Evolutionary conservation across 345 rosid genomes (phyloP), one percentile per base, ranked within the genome.

Genomic region (Cardiospermum halicacabum): DNA sequence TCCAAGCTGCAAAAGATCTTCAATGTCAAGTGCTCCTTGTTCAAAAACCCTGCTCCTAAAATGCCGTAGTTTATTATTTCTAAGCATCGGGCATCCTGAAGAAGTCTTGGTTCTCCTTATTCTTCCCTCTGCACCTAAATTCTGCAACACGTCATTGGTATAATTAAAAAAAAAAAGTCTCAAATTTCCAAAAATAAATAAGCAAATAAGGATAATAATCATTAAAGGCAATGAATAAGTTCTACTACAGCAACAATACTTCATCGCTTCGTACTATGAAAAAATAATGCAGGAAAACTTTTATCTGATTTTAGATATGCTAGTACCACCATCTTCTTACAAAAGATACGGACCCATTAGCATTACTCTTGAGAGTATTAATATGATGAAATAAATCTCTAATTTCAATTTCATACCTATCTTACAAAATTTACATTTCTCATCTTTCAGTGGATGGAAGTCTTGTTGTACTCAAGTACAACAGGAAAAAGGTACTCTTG

Each of bases 41-140:
- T 88, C 84, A 70, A 83, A 71, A 31, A 79, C 51, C 68, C 73
- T 77, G 37, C 63, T 69, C 74, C 76, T 82, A 66, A 93, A 90
- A 60, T 81, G 77, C 69, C 83, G 94, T 12, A 85, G 74, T 59
- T 77, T 84, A 47, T 84, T 82, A 74, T 85, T 86, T 63, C 69
- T 70, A 66, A 93, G 97, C 94, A 93, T 76, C 31, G 97, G 97
- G 71, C 98, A 93, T 80, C 86, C 90, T 64, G 73, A 79, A 72
- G 81, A 79, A 64, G 85, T 75, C 67, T 86, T 88, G 56, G 80
- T 75, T 72, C 67, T 70, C 56, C 74, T 71, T 65, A 63, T 42
- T 75, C 63, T 77, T 77, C 90, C 81, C 69, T 76, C 80, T 16
- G 81, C 50, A 64, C 92, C 87, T 65, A 82, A 51, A 45, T 69